A percentile compares a stretch with the other conserved stretches of the same genome.
phyloP scores from a whole-genome alignment of 352 stramenopile genomes.

The Globisporangium radiosum region DNA sequence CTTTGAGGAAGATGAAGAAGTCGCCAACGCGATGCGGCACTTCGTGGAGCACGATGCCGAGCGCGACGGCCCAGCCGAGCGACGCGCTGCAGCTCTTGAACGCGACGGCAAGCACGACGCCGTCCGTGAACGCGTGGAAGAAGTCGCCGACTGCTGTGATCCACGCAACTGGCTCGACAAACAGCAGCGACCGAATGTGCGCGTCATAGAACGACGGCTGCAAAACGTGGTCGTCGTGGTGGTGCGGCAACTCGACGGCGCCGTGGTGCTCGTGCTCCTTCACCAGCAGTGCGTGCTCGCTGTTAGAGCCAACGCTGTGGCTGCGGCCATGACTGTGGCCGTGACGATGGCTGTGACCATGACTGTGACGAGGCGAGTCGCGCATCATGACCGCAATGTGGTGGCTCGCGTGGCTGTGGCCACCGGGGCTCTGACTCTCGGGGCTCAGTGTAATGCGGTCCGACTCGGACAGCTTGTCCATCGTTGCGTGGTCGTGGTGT shows the following conservation, averaged over 20 bases:
- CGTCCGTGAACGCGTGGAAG: slow-evolving; percentile 20
- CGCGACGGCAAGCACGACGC: slow-evolving; percentile 17
- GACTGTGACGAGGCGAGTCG: neutral
- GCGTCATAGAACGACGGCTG: slow-evolving; percentile 2
- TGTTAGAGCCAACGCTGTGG: neutral
- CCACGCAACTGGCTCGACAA: slow-evolving; percentile 16
- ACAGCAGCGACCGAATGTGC: slow-evolving; percentile 10
- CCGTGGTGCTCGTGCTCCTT: neutral
- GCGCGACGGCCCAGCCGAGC: slow-evolving; percentile 15
- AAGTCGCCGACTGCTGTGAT: slow-evolving; percentile 22
- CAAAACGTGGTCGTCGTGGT: neutral
- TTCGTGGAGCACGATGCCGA: slow-evolving; percentile 20
- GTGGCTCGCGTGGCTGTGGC: slow-evolving; percentile 15
- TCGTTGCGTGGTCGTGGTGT: slow-evolving; percentile 13
- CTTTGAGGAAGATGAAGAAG: slow-evolving; percentile 21
- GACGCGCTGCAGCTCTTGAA: slow-evolving; percentile 19
- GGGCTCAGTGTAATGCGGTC: slow-evolving; percentile 8
- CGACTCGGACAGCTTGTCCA: slow-evolving; percentile 3
- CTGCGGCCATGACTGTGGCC: neutral
- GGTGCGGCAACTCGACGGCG: neutral
- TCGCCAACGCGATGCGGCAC: slow-evolving; percentile 19
- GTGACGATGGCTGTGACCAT: slow-evolving; percentile 5
- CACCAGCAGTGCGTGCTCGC: slow-evolving; percentile 1
- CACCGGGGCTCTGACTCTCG: slow-evolving; percentile 9
- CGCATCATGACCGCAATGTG: slow-evolving; percentile 4